Percentiles rank a stretch among this genome's conserved stretches.
Conservation (phyloP, 371 early-diverging fungal genomes). For the Smittium culicis region DNA sequence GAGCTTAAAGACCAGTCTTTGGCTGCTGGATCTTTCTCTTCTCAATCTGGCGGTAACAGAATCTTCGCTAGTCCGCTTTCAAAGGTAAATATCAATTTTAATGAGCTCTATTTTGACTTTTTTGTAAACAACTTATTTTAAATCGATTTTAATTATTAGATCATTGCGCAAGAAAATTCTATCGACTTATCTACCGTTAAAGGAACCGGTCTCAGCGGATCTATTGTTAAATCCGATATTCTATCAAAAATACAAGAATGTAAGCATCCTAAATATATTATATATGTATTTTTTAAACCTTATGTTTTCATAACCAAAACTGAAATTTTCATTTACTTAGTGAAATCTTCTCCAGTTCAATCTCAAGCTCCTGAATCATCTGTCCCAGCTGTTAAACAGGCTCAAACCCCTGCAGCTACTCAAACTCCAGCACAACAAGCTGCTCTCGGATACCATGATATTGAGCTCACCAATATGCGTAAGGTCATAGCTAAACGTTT, state of each 20-base stretch:
- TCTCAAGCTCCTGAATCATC: conserved; percentile 28
- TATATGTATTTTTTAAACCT: too few species aligned
- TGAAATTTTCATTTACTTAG: not conserved
- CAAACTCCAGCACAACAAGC: conserved; percentile 11
- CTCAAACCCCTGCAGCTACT: conserved; percentile 15
- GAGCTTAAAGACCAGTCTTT: conserved; percentile 27
- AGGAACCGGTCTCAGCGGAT: conserved; percentile 83
- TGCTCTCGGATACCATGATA: conserved; percentile 27
- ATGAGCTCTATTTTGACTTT: too few species aligned
- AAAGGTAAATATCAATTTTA: conserved; percentile 27
- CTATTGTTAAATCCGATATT: conserved; percentile 85
- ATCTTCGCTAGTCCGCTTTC: conserved; percentile 84
- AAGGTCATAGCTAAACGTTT: conserved; percentile 77
- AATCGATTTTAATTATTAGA: conserved; percentile 21
- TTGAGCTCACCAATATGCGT: conserved; percentile 65
- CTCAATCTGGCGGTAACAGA: conserved; percentile 34
- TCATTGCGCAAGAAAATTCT: conserved; percentile 69
- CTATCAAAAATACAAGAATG: conserved; percentile 12
- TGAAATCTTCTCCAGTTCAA: conserved; percentile 9
- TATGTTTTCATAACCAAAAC: not conserved
- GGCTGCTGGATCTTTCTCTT: conserved; percentile 6
- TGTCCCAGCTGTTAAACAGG: conserved; percentile 30
- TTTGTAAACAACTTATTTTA: too few species aligned
- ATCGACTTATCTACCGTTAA: conserved; percentile 58
- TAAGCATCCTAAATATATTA: not conserved